Evolutionary conservation across 371 early-diverging fungal genomes (phyloP).

Genomic region (Mortierella sp.): DNA sequence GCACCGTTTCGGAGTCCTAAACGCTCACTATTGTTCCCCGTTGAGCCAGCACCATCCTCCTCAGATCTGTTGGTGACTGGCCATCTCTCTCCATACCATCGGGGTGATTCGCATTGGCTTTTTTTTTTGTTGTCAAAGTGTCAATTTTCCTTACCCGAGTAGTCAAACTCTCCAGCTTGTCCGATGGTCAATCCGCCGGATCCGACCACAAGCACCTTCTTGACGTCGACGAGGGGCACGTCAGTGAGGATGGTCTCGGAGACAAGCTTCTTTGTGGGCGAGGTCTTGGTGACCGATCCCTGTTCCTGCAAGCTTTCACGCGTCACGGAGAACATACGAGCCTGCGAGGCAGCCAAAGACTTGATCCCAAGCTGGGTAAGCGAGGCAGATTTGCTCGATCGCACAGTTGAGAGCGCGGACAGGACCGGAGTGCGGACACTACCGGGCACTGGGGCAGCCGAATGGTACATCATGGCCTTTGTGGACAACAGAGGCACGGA

Average conservation of each 20-base stretch:
- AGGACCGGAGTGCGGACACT: slow-evolving; percentile 23
- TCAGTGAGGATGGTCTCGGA: slow-evolving; percentile 66
- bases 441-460: slow-evolving; percentile 6
- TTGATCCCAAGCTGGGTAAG: slow-evolving; percentile 30
- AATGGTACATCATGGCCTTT: slow-evolving; percentile 45
- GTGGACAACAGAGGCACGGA: slow-evolving; percentile 35
- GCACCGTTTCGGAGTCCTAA: no score
- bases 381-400: slow-evolving; percentile 19
- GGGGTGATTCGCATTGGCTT: no score
- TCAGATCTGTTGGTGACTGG: slow-evolving; percentile 14
- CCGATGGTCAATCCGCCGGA: slow-evolving; percentile 94
- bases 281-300: not conserved
- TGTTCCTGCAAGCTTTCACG: slow-evolving; percentile 20
- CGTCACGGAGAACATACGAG: slow-evolving; percentile 40
- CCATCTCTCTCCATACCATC: no score
- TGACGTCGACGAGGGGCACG: slow-evolving; percentile 66
- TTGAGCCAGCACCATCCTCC: slow-evolving; percentile 9
- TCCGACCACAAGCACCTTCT: slow-evolving; percentile 93
- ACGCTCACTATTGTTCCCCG: no score
- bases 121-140: no score
- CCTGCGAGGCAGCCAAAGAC: slow-evolving; percentile 29
- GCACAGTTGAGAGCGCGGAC: slow-evolving; percentile 16
- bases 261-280: slow-evolving; percentile 45
- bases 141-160: slow-evolving; percentile 78
- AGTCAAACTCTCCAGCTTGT: slow-evolving; percentile 98